A percentile compares a stretch with the other conserved stretches of the same genome.
Evolutionary conservation across 2,329 filamentous ascomycete genomes (phyloP).

Genomic region (Diaporthe destruens): DNA sequence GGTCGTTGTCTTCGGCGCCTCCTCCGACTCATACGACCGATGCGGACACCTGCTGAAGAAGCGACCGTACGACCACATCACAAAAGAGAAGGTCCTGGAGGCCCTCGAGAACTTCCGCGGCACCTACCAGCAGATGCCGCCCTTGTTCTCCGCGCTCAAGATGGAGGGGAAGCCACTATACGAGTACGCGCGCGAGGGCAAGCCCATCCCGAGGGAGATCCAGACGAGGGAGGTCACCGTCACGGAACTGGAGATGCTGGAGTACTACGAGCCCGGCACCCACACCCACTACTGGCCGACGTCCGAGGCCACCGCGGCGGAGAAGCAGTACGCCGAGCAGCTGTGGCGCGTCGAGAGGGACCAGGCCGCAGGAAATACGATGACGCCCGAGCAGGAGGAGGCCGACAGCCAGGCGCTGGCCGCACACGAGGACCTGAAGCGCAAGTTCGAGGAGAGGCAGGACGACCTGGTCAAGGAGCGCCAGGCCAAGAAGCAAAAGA

Average conservation of each 20-base stretch:
- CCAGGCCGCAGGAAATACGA: slow-evolving; percentile 62
- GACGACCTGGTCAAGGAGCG: slow-evolving; percentile 68
- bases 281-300: slow-evolving; percentile 85
- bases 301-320: slow-evolving; percentile 80
- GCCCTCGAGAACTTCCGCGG: slow-evolving; percentile 82
- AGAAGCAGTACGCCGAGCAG: slow-evolving; percentile 82
- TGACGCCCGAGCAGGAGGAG: slow-evolving; percentile 67
- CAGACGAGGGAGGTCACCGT: slow-evolving; percentile 84
- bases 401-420: slow-evolving; percentile 67
- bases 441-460: slow-evolving; percentile 68
- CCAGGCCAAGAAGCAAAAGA: slow-evolving; percentile 55
- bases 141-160: slow-evolving; percentile 92
- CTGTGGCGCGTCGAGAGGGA: slow-evolving; percentile 73
- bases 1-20: slow-evolving; percentile 88
- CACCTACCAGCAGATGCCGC: slow-evolving; percentile 88
- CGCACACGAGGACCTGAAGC: slow-evolving; percentile 69
- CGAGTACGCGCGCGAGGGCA: slow-evolving; percentile 93
- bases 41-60: slow-evolving; percentile 85
- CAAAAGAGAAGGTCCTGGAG: slow-evolving; percentile 80
- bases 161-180: slow-evolving; percentile 95
- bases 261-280: slow-evolving; percentile 86
- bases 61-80: slow-evolving; percentile 84
- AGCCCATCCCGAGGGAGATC: slow-evolving; percentile 87
- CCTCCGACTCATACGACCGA: slow-evolving; percentile 92
- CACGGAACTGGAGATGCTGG: slow-evolving; percentile 80